phyloP scores from a whole-genome alignment of 2,329 filamentous ascomycete genomes.

The Ceratocystis smalleyi region DNA sequence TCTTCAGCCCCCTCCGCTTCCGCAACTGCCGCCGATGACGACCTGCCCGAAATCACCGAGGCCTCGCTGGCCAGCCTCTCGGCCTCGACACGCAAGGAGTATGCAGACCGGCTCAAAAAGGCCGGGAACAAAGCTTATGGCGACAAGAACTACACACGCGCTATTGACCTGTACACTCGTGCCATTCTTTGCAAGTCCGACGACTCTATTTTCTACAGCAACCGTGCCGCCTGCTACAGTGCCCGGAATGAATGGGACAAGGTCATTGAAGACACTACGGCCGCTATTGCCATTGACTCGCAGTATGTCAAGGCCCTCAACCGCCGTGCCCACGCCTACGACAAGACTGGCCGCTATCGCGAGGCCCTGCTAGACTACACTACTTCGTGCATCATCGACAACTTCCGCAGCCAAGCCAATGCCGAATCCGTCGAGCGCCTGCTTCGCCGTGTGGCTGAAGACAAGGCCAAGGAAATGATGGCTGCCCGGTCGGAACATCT shows the following conservation, averaged over 20 bases:
- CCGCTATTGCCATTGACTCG: constrained; percentile 80
- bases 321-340: constrained; percentile 89
- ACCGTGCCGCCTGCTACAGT: constrained; percentile 94
- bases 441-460: constrained; percentile 90
- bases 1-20: constrained; percentile 10
- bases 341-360: constrained; percentile 78
- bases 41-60: constrained; percentile 53
- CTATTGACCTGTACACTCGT: constrained; percentile 89
- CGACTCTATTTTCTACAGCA: constrained; percentile 97
- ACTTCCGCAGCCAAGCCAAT: constrained; percentile 81
- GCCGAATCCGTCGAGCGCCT: constrained; percentile 82
- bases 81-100: constrained; percentile 62
- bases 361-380: constrained; percentile 96
- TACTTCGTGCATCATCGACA: constrained; percentile 96
- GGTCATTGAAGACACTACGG: constrained; percentile 92
- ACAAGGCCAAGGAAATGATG: constrained; percentile 82
- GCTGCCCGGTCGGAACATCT: constrained; percentile 72
- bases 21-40: constrained; percentile 40
- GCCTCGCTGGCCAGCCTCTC: constrained; percentile 36
- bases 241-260: constrained; percentile 85
- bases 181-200: constrained; percentile 95
- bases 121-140: constrained; percentile 94
- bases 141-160: constrained; percentile 80
- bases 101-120: constrained; percentile 82
- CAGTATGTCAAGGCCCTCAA: constrained; percentile 98